Base-by-base conservation (phyloP, 345 rosid genomes). In the Populus tremula region DNA sequence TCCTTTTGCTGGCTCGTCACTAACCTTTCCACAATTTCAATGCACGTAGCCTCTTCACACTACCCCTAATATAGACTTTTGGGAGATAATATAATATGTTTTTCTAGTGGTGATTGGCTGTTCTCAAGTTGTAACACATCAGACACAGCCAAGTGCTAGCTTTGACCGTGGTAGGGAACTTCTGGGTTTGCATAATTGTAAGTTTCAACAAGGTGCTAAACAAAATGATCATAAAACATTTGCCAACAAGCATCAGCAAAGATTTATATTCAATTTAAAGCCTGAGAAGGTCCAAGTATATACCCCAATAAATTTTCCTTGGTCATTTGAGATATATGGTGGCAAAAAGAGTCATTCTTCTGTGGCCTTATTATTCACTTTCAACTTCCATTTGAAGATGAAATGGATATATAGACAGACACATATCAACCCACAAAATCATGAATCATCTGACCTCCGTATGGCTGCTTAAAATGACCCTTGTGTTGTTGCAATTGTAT, bases 381-480 rank as follows among this genome's bases (percentile, higher is more conserved):
- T 54, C 61, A 21, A 54, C 61, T 21, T 54, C 61, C 61, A 54
- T 54, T 54, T 21, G 61, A 54, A 8, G 25, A 21, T 54, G 23
- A 21, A 21, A 54, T 20, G 25, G 25, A 54, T 8, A 54, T 54
- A 8, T 20, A 8, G 8, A n/a, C n/a, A 8, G 8, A n/a, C n/a
- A 39, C 23, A 4, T 8, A 6, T 85, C 84, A 88, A 75, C 87
- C 94, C 5, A 67, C 89, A 74, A 87, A 90, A 78, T 90, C 92
- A 61, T 83, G 89, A 73, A 89, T 74, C 83, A 85, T 83, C 62
- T 82, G 88, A 63, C 88, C 89, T 29, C 90, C 94, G 59, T 80
- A 84, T 59, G 78, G 87, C 77, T 65, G 77, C 78, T 82, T 53
- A 50, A 85, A 87, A 38, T 80, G 86, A 79, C 25, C 61, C 23